A percentile compares a stretch with the other conserved stretches of the same genome.
phyloP scores from a whole-genome alignment of 176 grass and related monocot genomes.

The Rhynchospora breviuscula region DNA sequence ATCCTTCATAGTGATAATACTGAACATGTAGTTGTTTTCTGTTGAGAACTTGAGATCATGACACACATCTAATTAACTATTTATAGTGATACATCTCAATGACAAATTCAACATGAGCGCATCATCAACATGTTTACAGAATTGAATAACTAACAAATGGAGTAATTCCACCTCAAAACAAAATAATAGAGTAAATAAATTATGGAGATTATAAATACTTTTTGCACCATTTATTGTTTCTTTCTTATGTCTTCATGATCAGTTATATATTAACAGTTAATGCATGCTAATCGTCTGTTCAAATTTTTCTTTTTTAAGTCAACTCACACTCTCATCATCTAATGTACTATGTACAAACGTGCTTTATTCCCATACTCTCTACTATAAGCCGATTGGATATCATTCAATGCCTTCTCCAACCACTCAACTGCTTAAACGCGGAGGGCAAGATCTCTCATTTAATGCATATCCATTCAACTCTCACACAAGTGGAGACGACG shows the following conservation, averaged over 20 bases:
- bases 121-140: not conserved
- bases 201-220: not conserved
- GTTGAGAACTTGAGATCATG: too few species aligned
- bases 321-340: not conserved
- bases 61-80: too few species aligned
- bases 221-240: not conserved
- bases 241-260: not conserved
- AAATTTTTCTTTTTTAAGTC: not conserved
- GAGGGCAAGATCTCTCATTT: conserved; percentile 17
- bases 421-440: conserved; percentile 5
- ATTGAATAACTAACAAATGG: not conserved
- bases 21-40: too few species aligned
- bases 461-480: conserved; percentile 3
- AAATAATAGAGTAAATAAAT: not conserved
- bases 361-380: not conserved
- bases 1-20: too few species aligned
- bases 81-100: not conserved
- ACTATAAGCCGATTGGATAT: not conserved
- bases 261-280: not conserved
- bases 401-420: conserved; percentile 3
- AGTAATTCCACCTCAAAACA: too few species aligned
- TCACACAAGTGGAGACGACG: not conserved
- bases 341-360: conserved; percentile 8
- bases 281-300: not conserved
- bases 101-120: too few species aligned